Evolutionary conservation across 768 basidiomycete species (phyloP).

Genomic region (Amanita exitialis): DNA sequence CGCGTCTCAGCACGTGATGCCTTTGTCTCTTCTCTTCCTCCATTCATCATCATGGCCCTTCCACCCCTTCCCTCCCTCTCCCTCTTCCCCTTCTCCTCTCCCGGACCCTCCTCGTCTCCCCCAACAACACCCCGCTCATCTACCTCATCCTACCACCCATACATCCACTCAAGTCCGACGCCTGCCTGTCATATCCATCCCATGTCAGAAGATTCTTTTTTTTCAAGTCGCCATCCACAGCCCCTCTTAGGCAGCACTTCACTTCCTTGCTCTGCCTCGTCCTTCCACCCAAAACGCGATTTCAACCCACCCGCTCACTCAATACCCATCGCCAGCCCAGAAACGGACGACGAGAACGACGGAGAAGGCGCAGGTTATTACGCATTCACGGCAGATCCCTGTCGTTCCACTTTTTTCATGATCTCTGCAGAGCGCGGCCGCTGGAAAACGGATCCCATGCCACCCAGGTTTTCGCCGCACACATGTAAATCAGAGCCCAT

Average conservation of each 20-base stretch:
- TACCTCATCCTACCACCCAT: background rate
- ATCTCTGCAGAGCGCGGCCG: conserved; percentile 50
- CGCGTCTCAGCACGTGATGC: conserved; percentile 30
- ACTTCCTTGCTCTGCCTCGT: background rate
- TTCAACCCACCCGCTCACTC: too few species aligned
- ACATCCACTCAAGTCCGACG: background rate
- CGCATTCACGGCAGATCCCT: conserved; percentile 18
- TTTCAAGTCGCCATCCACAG: too few species aligned
- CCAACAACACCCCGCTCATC: background rate
- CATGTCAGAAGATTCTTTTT: too few species aligned
- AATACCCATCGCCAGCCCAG: too few species aligned
- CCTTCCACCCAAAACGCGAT: background rate
- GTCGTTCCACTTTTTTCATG: conserved; percentile 42
- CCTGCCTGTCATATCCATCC: background rate
- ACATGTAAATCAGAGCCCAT: background rate
- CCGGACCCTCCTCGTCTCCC: background rate
- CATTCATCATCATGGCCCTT: conserved; percentile 27
- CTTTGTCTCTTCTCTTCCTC: conserved; percentile 27
- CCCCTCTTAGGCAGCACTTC: background rate
- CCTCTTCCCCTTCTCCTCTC: too few species aligned
- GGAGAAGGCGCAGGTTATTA: conserved; percentile 21
- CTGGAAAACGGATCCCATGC: conserved; percentile 44
- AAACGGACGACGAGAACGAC: background rate
- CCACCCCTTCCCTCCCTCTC: too few species aligned
- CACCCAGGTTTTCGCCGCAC: conserved; percentile 14